Base-by-base conservation (phyloP, 495 filamentous ascomycete genomes). In the Lasiosphaeriaceae sp. region DNA sequence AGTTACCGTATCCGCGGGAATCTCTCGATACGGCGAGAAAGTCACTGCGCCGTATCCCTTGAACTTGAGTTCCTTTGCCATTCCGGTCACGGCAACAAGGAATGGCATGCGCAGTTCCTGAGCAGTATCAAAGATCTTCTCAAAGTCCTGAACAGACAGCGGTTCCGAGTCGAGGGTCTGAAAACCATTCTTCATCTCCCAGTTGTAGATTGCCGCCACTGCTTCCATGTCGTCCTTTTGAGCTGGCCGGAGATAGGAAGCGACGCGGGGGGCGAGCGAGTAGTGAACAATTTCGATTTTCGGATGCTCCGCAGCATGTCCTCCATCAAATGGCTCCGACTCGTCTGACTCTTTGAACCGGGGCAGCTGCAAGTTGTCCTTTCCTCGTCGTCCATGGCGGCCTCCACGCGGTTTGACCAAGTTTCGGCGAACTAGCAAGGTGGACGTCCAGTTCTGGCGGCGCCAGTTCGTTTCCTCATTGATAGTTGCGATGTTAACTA, bases 31-130 rank as follows among this genome's bases (percentile, higher is more conserved):
- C 16, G 14, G 39, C 8, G 39, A 43, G 12, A 43, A 12, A 12
- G 39, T 43, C 5, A 43, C 12, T 43, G 37, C 34, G 17, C 57
- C 57, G 31, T 56, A 47, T 9, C 50, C 20, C 3, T 46, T 43
- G 9, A 57, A 11, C 14, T 44, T 21, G 29, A 47, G 14, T 0
- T 52, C n/a, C 14, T 57, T 34, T 41, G 49, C 62, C 21, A 52
- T 63, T 2, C 71, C 71, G 8, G 57, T 52, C 2, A 72, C 62
- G 20, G 74, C 76, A 4, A 76, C 74, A 4, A 79, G 37, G 46
- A 79, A 77, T 0, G 76, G 76, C 57, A 74, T 61, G 17, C 61
- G 50, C 11, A 69, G 54, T 5, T 45, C 14, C 17, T 48, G 23
- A 19, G 64, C 48, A 9, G 45, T 56, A 1, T 31, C 17, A 19